Conservation (phyloP, 495 filamentous ascomycete species). For the Cercophora samala region DNA sequence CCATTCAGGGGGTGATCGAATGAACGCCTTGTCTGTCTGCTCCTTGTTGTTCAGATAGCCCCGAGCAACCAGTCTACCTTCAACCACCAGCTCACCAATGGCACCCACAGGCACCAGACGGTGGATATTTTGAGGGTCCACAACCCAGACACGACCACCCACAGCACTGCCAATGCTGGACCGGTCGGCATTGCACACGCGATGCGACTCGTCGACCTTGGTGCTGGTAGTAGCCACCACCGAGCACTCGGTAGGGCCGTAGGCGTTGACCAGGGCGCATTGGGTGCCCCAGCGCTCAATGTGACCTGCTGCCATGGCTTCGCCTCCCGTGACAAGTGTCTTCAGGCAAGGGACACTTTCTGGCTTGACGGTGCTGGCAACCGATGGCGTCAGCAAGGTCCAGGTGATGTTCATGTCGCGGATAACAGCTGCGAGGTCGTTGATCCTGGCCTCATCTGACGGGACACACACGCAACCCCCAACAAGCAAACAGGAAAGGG, state of each 20-base stretch:
- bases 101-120: conserved; percentile 48
- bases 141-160: conserved; percentile 52
- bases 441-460: conserved; percentile 32
- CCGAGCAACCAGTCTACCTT: conserved; percentile 40
- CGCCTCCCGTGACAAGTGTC: conserved; percentile 29
- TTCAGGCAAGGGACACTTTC: conserved; percentile 18
- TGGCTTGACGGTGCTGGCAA: conserved; percentile 36
- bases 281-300: conserved; percentile 31
- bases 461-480: conserved; percentile 44
- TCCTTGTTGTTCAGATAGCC: conserved; percentile 44
- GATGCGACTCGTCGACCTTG: conserved; percentile 24
- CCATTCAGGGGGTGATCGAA: conserved; percentile 26
- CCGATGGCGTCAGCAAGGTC: conserved; percentile 48
- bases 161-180: conserved; percentile 48
- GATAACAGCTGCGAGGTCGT: conserved; percentile 32
- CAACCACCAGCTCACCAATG: conserved; percentile 44
- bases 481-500: conserved; percentile 53
- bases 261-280: conserved; percentile 35
- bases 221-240: conserved; percentile 32
- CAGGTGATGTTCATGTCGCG: conserved; percentile 27
- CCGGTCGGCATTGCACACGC: conserved; percentile 18
- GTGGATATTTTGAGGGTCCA: conserved; percentile 49
- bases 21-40: conserved; percentile 37
- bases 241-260: conserved; percentile 50
- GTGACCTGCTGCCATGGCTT: conserved; percentile 26